Evolutionary conservation across 805 yeast species (phyloP), one percentile per base, ranked within the genome.

Genomic region (Kodamaea laetipori): DNA sequence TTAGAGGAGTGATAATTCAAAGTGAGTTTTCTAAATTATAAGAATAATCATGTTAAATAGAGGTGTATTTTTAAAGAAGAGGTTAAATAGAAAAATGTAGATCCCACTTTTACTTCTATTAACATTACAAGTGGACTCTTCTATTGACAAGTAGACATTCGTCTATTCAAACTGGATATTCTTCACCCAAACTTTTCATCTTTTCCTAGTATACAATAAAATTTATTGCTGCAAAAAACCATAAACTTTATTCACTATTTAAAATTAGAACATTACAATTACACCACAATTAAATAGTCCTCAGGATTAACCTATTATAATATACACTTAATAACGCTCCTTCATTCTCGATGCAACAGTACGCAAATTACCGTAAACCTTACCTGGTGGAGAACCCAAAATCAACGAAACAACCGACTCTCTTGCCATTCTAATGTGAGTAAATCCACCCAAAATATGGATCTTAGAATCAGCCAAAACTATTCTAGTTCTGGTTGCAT

Each of bases 391-490:
- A 48, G 95, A 84, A 73, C 99, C 99, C 57, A 94, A 78, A 69
- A 94, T 94, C 61, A 94, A 77, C 51, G 92, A 81, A 47, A 94
- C 97, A 24, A 94, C 96, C 11, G 98, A 84, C 69, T 90, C 96
- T 70, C 98, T 81, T n/a, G 99, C 99, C 84, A 94, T 90, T 71
- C 95, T 81, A 56, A 94, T 94, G 66, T 94, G 97, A 13, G 95
- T 84, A 71, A 88, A 94, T 0, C 99, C 99, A 39, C 99, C 99
- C 42, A 94, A 74, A 50, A 94, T 94, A 66, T 94, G 99, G 57
- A 94, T 90, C 64, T 92, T 94, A 36, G 95, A 81, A 67, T 94
- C 99, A 0, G 99, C 99, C 53, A 94, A 75, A 18, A 94, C 99
- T 33, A 94, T 90, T 74, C 99, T 85, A 9, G 99, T 94, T 71